Evolutionary conservation across 164 flowering plant genomes (phyloP), one percentile per base, ranked within the genome.

Genomic region (Umbellularia californica): DNA sequence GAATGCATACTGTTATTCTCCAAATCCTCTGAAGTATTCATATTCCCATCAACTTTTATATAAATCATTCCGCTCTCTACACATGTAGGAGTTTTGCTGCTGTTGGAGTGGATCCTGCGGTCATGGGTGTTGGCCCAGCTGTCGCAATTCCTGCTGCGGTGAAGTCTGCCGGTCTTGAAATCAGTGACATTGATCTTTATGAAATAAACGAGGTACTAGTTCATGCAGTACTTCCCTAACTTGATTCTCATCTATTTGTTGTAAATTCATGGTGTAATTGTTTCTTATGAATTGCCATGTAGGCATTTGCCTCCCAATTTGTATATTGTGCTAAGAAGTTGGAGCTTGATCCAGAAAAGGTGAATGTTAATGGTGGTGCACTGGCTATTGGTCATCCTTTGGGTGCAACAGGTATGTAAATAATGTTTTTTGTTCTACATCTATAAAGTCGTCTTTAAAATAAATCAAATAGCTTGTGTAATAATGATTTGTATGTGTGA

Each of bases 81-180:
- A 77, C 65, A 15, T 86, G 77, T 77, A 96, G 98, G 89, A 90
- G 87, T 62, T 96, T 96, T 83, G 85, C 83, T 80, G 99, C 95
- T 79, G 97, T 93, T 78, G 99, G 99, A 70, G 99, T 96, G 58
- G 98, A 94, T 77, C 99, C 99, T 67, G 86, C 95, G 20, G 80
- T 96, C 70, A 96, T 94, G 99, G 99, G 99, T 3, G 65, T 96
- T 78, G 99, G 97, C 27, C 99, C 99, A 77, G 97, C 99, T 75
- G 93, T 83, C 70, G 99, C 99, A 75, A 95, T 95, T 81, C 99
- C 99, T 25, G 98, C 89, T 70, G 98, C 98, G 17, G 98, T 94
- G 52, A 94, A 91, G 81, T 79, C 97, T 80, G 97, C 97, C 68
- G 95, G 98, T 75, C 90, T 96, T 60, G 87, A 92, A 81, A 82